A percentile compares a stretch with the other conserved stretches of the same genome.
Conservation (phyloP, 495 filamentous ascomycete genomes). For the Pseudomonodictys pantanalensis region DNA sequence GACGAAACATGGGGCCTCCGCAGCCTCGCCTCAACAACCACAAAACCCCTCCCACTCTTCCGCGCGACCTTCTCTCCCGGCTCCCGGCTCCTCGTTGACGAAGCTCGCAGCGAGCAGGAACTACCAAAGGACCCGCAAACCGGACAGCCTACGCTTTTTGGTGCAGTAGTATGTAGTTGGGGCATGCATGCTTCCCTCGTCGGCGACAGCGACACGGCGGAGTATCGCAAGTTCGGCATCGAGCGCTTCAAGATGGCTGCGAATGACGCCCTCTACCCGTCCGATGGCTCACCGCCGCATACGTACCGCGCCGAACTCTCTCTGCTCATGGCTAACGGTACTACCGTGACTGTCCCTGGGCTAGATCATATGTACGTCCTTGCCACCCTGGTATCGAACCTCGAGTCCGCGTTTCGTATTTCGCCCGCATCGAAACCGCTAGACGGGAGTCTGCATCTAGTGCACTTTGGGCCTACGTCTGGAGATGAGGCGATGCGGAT, state of each 20-base stretch:
- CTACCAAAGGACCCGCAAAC: slow-evolving; percentile 28
- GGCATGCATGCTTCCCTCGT: slow-evolving; percentile 84
- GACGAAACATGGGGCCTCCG: slow-evolving; percentile 51
- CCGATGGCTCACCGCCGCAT: slow-evolving; percentile 60
- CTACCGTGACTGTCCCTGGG: slow-evolving; percentile 38
- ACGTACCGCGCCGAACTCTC: slow-evolving; percentile 63
- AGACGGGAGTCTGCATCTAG: slow-evolving; percentile 62
- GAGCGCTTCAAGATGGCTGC: slow-evolving; percentile 82
- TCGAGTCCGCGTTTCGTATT: slow-evolving; percentile 77
- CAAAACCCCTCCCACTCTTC: slow-evolving; percentile 38
- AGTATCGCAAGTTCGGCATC: slow-evolving; percentile 68
- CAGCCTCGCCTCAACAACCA: slow-evolving; percentile 45
- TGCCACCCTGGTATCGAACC: slow-evolving; percentile 68
- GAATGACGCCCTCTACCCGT: slow-evolving; percentile 63
- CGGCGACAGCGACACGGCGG: slow-evolving; percentile 78
- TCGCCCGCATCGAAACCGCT: slow-evolving; percentile 65
- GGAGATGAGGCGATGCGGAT: slow-evolving; percentile 67
- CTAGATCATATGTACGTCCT: slow-evolving; percentile 70
- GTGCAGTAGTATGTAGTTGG: slow-evolving; percentile 83
- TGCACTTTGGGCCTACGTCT: slow-evolving; percentile 67
- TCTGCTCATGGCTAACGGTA: slow-evolving; percentile 33
- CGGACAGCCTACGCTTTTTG: slow-evolving; percentile 43
- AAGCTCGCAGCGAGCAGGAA: slow-evolving; percentile 39
- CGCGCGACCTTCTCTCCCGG: slow-evolving; percentile 64
- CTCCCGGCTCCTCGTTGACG: slow-evolving; percentile 52